phyloP scores from a whole-genome alignment of 495 filamentous ascomycete species.

The Immersiella caudata region DNA sequence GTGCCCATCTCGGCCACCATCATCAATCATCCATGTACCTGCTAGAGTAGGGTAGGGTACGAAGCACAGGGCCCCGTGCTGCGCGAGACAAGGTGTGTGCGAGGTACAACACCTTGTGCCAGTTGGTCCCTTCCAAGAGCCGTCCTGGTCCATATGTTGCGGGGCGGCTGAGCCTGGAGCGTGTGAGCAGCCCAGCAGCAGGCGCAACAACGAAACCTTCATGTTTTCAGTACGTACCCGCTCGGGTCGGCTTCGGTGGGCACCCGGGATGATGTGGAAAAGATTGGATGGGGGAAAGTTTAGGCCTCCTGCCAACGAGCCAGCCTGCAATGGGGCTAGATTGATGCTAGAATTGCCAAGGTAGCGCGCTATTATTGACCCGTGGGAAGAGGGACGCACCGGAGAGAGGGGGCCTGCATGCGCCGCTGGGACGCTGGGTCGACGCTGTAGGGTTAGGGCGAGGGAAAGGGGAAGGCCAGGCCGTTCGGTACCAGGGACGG shows the following conservation, averaged over 20 bases:
- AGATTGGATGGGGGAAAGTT: conserved; percentile 28
- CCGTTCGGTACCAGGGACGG: conserved; percentile 16
- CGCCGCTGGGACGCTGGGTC: conserved; percentile 1
- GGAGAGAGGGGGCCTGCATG: conserved; percentile 19
- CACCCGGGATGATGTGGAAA: conserved; percentile 17
- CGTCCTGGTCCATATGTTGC: conserved; percentile 1
- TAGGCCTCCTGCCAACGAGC: conserved; percentile 20
- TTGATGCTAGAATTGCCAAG: conserved; percentile 27
- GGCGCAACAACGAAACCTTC: conserved; percentile 12
- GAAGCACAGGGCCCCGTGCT: not conserved
- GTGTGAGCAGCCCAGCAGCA: not conserved
- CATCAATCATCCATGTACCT: conserved; percentile 9
- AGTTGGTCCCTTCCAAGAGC: conserved; percentile 4
- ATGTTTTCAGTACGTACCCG: conserved; percentile 19
- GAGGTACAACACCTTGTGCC: not conserved
- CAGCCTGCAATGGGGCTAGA: conserved; percentile 24
- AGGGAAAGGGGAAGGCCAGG: conserved; percentile 19
- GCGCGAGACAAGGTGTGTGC: conserved; percentile 9
- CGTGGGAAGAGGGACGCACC: conserved; percentile 12
- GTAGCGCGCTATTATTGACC: conserved; percentile 23
- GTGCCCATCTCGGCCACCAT: conserved; percentile 1
- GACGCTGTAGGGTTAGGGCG: not conserved
- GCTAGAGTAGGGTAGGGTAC: not conserved
- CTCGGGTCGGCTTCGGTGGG: conserved; percentile 24
- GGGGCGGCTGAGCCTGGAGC: conserved; percentile 15